These are phyloP conservation scores for Sphaerostilbella broomeana DNA, from an alignment of 2,329 filamentous ascomycete genomes.

Conservation along the genomic window DNA sequence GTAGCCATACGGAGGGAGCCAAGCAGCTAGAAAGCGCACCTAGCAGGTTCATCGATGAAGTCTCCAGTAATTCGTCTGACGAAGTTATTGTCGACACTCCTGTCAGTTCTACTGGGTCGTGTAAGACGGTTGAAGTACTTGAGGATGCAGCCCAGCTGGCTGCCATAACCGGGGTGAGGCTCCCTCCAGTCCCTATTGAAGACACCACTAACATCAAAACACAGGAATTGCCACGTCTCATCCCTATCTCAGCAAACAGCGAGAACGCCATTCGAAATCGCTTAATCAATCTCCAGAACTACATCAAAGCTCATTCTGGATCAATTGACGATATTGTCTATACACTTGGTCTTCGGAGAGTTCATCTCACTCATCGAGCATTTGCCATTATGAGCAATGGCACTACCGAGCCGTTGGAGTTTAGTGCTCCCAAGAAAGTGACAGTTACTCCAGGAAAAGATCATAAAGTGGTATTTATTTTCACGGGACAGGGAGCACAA, in stretches of 20 bases:
- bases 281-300: background rate
- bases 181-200: too few relatives aligned
- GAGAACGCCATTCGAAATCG: background rate
- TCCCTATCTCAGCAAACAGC: background rate
- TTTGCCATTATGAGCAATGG: background rate
- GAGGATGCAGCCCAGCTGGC: too few relatives aligned
- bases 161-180: too few relatives aligned
- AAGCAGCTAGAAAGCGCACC: background rate
- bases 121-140: too few relatives aligned
- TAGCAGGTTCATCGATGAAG: background rate
- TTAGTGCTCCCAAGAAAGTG: background rate
- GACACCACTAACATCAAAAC: background rate
- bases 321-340: background rate
- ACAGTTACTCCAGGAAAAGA: too few relatives aligned
- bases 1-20: background rate
- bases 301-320: background rate
- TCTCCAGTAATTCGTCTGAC: background rate
- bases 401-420: background rate
- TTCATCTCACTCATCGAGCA: background rate
- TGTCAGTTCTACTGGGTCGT: too few relatives aligned
- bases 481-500: conserved; percentile 31
- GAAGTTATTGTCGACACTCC: background rate
- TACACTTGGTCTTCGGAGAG: background rate
- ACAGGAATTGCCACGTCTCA: background rate
- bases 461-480: too few relatives aligned